Base-by-base conservation (phyloP, 495 filamentous ascomycete genomes). In the Penicillium herquei region DNA sequence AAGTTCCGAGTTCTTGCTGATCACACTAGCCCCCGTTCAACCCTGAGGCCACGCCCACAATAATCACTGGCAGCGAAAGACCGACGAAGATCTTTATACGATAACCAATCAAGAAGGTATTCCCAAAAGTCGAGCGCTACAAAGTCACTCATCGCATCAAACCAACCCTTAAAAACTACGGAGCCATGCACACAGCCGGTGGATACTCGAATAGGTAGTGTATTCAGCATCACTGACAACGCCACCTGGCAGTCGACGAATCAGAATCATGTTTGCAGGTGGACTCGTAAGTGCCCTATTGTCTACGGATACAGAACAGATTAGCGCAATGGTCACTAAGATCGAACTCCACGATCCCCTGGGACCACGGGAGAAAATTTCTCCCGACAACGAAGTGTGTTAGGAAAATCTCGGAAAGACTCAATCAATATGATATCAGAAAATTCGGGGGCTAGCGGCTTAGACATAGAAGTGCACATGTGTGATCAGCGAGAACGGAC, bases 201-300 rank as follows among this genome's bases (percentile, higher is more conserved):
- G 53, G 55, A 6, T 60, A 60, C 32, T 52, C 57, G 35, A 6
- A 17, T 60, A 9, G 16, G 44, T 12, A 60, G 57, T 31, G 18
- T 60, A 34, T 21, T 60, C 31, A 61, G 44, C 54, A 61, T 56
- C 17, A 32, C 49, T 3, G 75, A 79, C 60, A 80, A 77, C 62
- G 79, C 73, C 92, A n/a, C 16, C 76, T 84, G 60, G 88, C n/a
- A n/a, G 88, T 57, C 89, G 88, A 81, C 80, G 86, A 42, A 78
- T 96, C 51, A 91, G 76, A 43, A 73, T 95, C 80, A 89, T 85
- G 70, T 95, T 94, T 71, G 91, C 91, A 56, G 88, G 86, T 61
- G 91, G 91, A 21, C 75, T 95, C 41, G 91, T 91, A 13, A 82
- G 87, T 49, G 88, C 82, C 59, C 14, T 49, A 70, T 89, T 92